phyloP scores from a whole-genome alignment of 169 alveolate species.

The Haemoproteus tartakovskyi region DNA sequence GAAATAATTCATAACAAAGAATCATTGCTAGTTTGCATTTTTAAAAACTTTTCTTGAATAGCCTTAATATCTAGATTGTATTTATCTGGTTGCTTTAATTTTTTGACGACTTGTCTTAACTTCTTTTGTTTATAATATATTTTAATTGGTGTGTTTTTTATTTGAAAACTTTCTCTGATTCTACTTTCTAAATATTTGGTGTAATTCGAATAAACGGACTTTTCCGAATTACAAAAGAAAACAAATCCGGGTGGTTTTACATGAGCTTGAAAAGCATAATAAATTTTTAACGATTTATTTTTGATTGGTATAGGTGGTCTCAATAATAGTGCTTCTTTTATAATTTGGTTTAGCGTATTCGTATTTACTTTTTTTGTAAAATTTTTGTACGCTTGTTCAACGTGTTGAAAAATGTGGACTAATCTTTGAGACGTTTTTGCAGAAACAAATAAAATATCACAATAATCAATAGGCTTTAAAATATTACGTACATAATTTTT shows the following conservation, averaged over 20 bases:
- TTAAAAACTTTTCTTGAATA: constrained; percentile 37
- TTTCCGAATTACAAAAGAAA: constrained; percentile 75
- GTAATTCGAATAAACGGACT: constrained; percentile 69
- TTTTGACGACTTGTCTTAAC: constrained; percentile 26
- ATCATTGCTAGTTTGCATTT: constrained; percentile 4
- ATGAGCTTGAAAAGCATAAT: constrained; percentile 76
- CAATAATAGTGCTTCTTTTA: constrained; percentile 74
- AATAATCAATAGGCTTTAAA: constrained; percentile 71
- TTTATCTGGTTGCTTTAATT: constrained; percentile 36
- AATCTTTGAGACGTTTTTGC: constrained; percentile 78
- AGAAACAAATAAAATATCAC: constrained; percentile 74
- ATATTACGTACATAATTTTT: constrained; percentile 74
- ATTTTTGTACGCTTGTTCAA: constrained; percentile 68
- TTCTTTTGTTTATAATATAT: constrained; percentile 54
- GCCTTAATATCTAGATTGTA: constrained; percentile 39
- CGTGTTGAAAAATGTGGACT: constrained; percentile 65
- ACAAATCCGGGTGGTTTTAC: constrained; percentile 78
- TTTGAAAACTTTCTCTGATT: constrained; percentile 68
- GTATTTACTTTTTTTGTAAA: constrained; percentile 34
- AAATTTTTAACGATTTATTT: constrained; percentile 73
- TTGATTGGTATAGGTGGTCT: constrained; percentile 71
- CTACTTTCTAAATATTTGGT: constrained; percentile 75
- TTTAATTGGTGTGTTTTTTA: constrained; percentile 74
- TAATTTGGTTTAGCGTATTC: constrained; percentile 57
- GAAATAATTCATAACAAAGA: background rate